Base-by-base conservation (phyloP, 768 basidiomycete species). In the Pleurotus ostreatus region DNA sequence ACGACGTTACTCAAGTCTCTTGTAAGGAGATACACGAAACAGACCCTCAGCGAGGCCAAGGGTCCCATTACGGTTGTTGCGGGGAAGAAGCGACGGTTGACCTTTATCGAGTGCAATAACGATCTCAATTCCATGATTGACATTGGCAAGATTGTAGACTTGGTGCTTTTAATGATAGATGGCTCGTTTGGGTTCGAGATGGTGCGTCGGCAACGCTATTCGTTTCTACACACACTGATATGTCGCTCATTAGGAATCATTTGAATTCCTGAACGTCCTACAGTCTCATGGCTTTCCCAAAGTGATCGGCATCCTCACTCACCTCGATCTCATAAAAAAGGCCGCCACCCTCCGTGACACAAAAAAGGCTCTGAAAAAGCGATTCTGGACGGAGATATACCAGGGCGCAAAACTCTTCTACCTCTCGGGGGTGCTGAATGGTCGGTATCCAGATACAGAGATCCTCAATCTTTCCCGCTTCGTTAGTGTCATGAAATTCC, bases 351-450 rank as follows among this genome's bases (percentile, higher is more conserved):
- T 98, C 40, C 89, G 88, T 56, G 83, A 84, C 49, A 94, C 93
- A 53, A 99, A 98, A 75, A 97, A 97, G 65, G 74, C 86, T 0
- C 82, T 99, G 39, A 99, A 99, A 73, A 97, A 93, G 67, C 91
- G 97, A 8, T 99, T 99, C 75, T 99, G 97, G 97, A 93, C 95
- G 0, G 97, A 99, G 71, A 98, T 99, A 11, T 98, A 98, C 70
- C 91, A 94, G 64, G 97, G 97, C 49, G 96, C 97, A 26, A 99
- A 99, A 69, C 84, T 99, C 6, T 98, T 98, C 74, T 98, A 97
- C 70, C 86, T 98, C 49, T 94, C 92, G 2, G 97, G 96, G 15
- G 92, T 98, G 30, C 81, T 98, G 63, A 98, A 98, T 63, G 97
- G 97, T 16, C 91, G 95, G 40, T 98, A 98, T 70, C 95, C 97